Base-by-base conservation (phyloP, 768 basidiomycete genomes). In the Chiua virens region DNA sequence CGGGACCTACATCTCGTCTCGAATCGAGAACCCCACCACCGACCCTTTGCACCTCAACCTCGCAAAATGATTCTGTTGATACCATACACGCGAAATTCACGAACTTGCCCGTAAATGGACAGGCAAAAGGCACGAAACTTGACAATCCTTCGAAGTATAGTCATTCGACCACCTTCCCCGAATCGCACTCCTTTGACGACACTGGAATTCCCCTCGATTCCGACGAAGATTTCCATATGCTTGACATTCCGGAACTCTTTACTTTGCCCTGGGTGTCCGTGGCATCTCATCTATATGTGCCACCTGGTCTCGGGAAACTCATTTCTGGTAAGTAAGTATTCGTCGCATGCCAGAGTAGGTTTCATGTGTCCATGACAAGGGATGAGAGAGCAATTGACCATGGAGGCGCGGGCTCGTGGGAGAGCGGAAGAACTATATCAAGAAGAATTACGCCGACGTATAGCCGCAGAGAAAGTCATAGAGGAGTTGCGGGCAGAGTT, bases 321-420 rank as follows among this genome's bases (percentile, higher is more conserved):
- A 57, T 74, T 38, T 63, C 68, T 34, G 64, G 73, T 75, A 56
- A 42, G 68, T 37, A 17, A 36, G 4, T 38, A 21, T 44, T 15
- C 32, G 49, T 49, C 22, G 23, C n/a, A 21, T 23, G 17, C 40
- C 30, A 7, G 40, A 32, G n/a, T 42, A 39, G 39, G 46, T 18
- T 43, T 51, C 17, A 60, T 36, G 32, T 38, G 5, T 28, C 27
- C 32, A 25, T 32, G 22, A 20, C 50, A 51, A 59, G 60, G 52
- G 47, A 75, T 75, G 74, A 69, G 60, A 37, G 65, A 59, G 49
- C 64, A 72, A 40, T 60, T 75, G 27, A 45, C 37, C 13, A 50
- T 61, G 23, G 68, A 72, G 43, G 55, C 56, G 18, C 62, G 57
- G 32, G 71, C 71, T 35, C 74, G 73, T 28, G 58, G 42, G 44